A percentile compares a stretch with the other conserved stretches of the same genome.
Evolutionary conservation across 805 yeast species (phyloP).

Genomic region (Kodamaea hsintzibuensis): DNA sequence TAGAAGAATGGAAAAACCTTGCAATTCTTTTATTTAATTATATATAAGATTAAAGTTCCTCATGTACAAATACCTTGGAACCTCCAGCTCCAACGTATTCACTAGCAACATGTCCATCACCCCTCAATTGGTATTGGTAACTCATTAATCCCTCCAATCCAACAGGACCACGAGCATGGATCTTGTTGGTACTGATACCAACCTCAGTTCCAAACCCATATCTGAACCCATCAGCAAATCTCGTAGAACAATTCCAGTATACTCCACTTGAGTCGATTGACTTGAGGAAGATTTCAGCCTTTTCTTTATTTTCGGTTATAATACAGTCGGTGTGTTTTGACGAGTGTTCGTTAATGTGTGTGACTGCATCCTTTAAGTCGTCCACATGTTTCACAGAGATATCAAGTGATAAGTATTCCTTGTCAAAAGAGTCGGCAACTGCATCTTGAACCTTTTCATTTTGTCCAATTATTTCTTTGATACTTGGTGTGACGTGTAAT

Average conservation of each 20-base stretch:
- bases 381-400: conserved; percentile 69
- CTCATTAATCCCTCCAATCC: conserved; percentile 96
- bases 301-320: conserved; percentile 68
- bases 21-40: too few species aligned
- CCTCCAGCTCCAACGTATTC: conserved; percentile 97
- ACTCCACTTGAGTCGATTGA: conserved; percentile 95
- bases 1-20: too few species aligned
- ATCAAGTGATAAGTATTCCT: conserved; percentile 82
- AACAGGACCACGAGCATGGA: conserved; percentile 98
- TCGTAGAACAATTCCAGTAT: conserved; percentile 95
- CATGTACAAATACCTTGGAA: conserved; percentile 70
- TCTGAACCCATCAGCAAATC: conserved; percentile 98
- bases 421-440: conserved; percentile 68
- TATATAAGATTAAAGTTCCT: conserved; percentile 50
- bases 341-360: conserved; percentile 86
- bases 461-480: conserved; percentile 32
- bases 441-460: conserved; percentile 46
- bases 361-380: conserved; percentile 69
- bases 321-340: conserved; percentile 96
- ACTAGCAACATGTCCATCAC: conserved; percentile 89
- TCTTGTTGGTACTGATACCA: conserved; percentile 94
- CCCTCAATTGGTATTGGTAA: conserved; percentile 90
- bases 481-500: conserved; percentile 62
- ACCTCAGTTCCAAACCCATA: conserved; percentile 99
- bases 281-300: conserved; percentile 75